phyloP scores from a whole-genome alignment of 805 yeast genomes.

The Tetrapisispora nanseiensis region DNA sequence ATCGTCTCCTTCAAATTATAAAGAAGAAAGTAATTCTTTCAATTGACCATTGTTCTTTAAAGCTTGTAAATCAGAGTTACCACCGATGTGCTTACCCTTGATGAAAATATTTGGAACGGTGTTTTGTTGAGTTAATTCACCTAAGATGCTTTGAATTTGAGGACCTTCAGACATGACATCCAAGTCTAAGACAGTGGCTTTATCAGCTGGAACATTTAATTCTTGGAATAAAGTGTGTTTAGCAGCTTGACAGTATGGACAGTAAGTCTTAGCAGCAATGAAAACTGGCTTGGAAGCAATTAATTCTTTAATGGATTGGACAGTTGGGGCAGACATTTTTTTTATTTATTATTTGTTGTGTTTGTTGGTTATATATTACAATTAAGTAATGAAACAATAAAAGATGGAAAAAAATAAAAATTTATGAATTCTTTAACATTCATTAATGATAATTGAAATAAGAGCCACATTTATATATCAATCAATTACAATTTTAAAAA shows the following conservation, averaged over 20 bases:
- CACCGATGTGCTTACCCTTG: constrained; percentile 87
- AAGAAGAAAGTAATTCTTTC: constrained; percentile 17
- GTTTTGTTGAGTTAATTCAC: constrained; percentile 72
- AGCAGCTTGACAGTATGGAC: constrained; percentile 53
- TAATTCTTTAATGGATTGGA: constrained; percentile 48
- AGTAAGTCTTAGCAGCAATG: constrained; percentile 71
- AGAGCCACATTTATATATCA: too few species aligned
- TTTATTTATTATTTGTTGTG: background rate
- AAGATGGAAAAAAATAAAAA: too few species aligned
- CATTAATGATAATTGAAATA: too few species aligned
- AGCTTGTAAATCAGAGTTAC: constrained; percentile 80
- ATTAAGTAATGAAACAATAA: too few species aligned
- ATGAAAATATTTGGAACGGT: constrained; percentile 92
- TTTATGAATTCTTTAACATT: too few species aligned
- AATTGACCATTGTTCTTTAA: constrained; percentile 55
- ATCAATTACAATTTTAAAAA: too few species aligned
- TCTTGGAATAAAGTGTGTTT: constrained; percentile 29
- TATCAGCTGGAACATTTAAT: constrained; percentile 34
- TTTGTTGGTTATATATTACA: background rate
- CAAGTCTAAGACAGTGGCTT: constrained; percentile 33
- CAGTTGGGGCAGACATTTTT: constrained; percentile 49
- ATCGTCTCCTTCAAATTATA: too few species aligned
- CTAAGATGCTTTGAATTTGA: constrained; percentile 70
- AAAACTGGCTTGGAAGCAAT: constrained; percentile 60
- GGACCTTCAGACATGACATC: constrained; percentile 56